These are phyloP conservation scores for Globisporangium echinulatum DNA, from an alignment of 352 stramenopile species.

Conservation along the genomic window DNA sequence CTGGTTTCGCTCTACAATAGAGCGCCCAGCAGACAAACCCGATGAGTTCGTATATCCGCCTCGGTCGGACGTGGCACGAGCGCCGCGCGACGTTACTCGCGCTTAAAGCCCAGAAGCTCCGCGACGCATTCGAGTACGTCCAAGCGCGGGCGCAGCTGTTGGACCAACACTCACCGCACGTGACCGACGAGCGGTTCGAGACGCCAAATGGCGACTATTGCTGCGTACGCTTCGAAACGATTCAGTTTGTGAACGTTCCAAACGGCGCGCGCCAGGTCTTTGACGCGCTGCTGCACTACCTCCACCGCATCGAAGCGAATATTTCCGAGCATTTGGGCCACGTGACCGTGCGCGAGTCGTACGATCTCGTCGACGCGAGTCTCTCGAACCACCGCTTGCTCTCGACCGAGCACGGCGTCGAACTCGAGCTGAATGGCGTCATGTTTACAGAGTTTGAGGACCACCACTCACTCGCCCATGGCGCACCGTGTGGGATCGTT, in stretches of 20 bases:
- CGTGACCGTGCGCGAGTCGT: constrained; percentile 49
- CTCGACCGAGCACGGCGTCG: constrained; percentile 29
- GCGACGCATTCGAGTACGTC: constrained; percentile 31
- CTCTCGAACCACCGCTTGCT: constrained; percentile 51
- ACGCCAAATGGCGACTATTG: constrained; percentile 36
- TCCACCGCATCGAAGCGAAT: constrained; percentile 53
- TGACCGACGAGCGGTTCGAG: constrained; percentile 41
- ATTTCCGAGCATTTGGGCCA: constrained; percentile 51
- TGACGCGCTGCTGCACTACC: constrained; percentile 48
- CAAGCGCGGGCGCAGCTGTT: constrained; percentile 16
- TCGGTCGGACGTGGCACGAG: constrained; percentile 13
- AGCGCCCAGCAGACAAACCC: constrained; percentile 12
- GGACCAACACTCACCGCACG: constrained; percentile 23
- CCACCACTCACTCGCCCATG: constrained; percentile 11
- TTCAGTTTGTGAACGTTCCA: constrained; percentile 29
- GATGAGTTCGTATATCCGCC: constrained; percentile 12
- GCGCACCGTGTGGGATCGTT: constrained; percentile 26
- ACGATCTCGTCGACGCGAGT: constrained; percentile 34
- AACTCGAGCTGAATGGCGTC: constrained; percentile 44
- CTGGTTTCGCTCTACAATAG: not conserved
- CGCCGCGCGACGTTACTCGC: constrained; percentile 27
- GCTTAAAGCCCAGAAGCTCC: constrained; percentile 44
- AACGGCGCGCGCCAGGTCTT: constrained; percentile 37
- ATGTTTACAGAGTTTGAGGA: constrained; percentile 38
- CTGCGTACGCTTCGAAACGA: constrained; percentile 50